These are phyloP conservation scores for Colletotrichum zoysiae DNA, from an alignment of 2,329 filamentous ascomycete genomes.

Conservation along the genomic window DNA sequence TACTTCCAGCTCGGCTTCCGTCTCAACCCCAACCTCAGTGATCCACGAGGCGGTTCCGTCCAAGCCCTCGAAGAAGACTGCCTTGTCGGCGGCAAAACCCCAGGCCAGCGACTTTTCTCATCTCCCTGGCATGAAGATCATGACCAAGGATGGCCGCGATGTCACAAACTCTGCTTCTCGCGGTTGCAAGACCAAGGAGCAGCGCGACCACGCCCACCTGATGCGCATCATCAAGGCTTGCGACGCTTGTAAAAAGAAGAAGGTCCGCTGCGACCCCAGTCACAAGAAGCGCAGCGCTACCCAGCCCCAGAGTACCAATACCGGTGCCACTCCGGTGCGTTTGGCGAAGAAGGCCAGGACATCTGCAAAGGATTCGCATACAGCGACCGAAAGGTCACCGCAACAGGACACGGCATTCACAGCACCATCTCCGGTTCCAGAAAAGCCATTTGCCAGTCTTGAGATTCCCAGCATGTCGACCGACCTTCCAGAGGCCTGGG, in stretches of 20 bases:
- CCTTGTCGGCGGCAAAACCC: constrained; percentile 41
- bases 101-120: constrained; percentile 60
- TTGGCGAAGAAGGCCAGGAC: constrained; percentile 59
- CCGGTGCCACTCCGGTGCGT: constrained; percentile 47
- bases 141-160: constrained; percentile 73
- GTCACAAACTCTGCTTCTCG: constrained; percentile 73
- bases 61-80: constrained; percentile 46
- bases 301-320: constrained; percentile 46
- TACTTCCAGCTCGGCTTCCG: constrained; percentile 46
- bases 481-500: constrained; percentile 52
- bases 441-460: constrained; percentile 42
- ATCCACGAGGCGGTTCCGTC: constrained; percentile 46
- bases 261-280: constrained; percentile 72
- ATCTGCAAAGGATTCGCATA: constrained; percentile 42
- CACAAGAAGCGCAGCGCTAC: constrained; percentile 63
- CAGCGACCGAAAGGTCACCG: constrained; percentile 2
- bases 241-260: constrained; percentile 72
- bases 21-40: constrained; percentile 49
- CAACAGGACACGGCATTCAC: constrained; percentile 1
- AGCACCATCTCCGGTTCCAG: constrained; percentile 38
- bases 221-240: constrained; percentile 79
- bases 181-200: constrained; percentile 75
- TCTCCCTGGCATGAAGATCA: constrained; percentile 74
- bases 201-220: constrained; percentile 74
- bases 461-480: constrained; percentile 40